phyloP scores from a whole-genome alignment of 2,329 filamentous ascomycete species.

The Aspergillus cejpii region DNA sequence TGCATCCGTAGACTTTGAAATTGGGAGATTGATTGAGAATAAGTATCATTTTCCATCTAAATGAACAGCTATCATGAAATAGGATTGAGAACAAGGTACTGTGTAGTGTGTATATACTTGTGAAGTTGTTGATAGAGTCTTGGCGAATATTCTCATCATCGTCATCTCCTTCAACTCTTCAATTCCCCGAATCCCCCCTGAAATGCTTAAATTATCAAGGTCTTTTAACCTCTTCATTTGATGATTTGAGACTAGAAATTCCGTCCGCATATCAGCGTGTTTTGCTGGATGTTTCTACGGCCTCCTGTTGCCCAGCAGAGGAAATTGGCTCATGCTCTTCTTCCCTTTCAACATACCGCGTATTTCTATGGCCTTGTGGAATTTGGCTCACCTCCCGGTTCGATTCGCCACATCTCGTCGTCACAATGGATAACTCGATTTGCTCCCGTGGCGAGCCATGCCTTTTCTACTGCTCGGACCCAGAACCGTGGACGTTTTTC shows the following conservation, averaged over 20 bases:
- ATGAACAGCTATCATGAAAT: too few species aligned
- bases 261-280: background rate
- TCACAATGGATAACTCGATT: conserved; percentile 23
- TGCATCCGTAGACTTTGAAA: too few species aligned
- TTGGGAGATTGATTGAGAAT: too few species aligned
- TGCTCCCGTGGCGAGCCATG: conserved; percentile 23
- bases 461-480: conserved; percentile 4
- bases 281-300: conserved; percentile 30
- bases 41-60: too few species aligned
- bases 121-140: too few species aligned
- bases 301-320: conserved; percentile 17
- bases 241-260: background rate
- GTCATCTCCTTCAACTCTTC: too few species aligned
- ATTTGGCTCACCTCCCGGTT: conserved; percentile 14
- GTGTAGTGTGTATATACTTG: too few species aligned
- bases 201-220: background rate
- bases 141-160: too few species aligned
- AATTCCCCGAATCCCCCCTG: too few species aligned
- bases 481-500: conserved; percentile 1
- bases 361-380: conserved; percentile 21
- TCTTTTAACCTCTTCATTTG: background rate
- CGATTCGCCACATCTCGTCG: conserved; percentile 23
- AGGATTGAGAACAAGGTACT: too few species aligned
- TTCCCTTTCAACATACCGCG: conserved; percentile 26
- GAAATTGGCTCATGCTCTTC: conserved; percentile 20